Base-by-base conservation (phyloP, 805 yeast genomes). In the Wickerhamomyces alni region DNA sequence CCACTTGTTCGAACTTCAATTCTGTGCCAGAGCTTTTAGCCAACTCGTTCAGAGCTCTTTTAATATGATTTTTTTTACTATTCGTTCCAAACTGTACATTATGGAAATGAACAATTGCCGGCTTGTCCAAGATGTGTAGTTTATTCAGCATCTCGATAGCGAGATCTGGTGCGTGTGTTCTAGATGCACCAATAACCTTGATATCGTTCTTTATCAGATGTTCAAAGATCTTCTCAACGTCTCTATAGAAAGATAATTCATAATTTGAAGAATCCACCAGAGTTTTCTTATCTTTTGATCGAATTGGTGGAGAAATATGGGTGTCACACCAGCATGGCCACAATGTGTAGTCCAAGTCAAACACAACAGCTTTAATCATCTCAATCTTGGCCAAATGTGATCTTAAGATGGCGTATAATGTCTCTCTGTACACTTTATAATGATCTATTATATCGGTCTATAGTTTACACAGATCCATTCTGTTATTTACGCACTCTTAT, bases 131-230 rank as follows among this genome's bases (percentile, higher is more conserved):
- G 1, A 87, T 61, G 28, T 70, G 66, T 27, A 83, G 67, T 41
- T 70, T 57, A 8, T 69, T 64, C 38, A 87, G 61, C 53, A 87
- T 59, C 39, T 77, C 74, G 46, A 68, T 67, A 2, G 96, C 96
- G n/a, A 82, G 64, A n/a, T 72, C 67, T 0, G 95, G 95, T 1
- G 87, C 75, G 44, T 76, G 75, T 0, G 96, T 87, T 48, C 95
- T 67, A 19, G 91, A 81, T 0, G 96, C 96, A 4, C 82, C 78
- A 22, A 82, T 70, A 1, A 85, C 69, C 26, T 57, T 61, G 8
- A 80, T 78, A 4, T 57, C 65, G 16, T 75, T 61, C 1, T 61
- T 61, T 24, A 61, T 59, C 40, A 87, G 60, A 40, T 76, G 80
- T 11, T 56, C 51, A 13, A 87, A 61, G 9, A 87, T 81, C 12